Evolutionary conservation across 352 stramenopile species (phyloP).

Genomic region (Pythium scleroteichum): DNA sequence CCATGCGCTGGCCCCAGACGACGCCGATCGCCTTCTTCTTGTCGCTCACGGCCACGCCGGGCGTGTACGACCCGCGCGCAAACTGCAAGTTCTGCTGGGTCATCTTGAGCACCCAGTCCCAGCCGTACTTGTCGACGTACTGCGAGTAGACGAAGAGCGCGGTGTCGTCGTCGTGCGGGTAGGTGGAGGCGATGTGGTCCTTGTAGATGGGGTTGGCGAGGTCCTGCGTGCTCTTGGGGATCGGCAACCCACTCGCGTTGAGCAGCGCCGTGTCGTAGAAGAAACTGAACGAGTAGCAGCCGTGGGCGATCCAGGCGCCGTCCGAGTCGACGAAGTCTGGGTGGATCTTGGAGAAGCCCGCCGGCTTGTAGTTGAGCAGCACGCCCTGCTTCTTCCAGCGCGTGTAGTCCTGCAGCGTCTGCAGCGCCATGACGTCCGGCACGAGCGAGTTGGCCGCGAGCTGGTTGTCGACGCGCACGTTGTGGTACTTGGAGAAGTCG

Average conservation of each 20-base stretch:
- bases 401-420: constrained; percentile 59
- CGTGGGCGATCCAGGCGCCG: constrained; percentile 44
- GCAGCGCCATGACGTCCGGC: constrained; percentile 42
- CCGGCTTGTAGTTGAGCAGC: constrained; percentile 55
- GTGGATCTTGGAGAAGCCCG: constrained; percentile 55
- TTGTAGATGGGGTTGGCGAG: constrained; percentile 41
- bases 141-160: constrained; percentile 47
- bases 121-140: constrained; percentile 61
- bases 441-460: constrained; percentile 47
- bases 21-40: constrained; percentile 32
- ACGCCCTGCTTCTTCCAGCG: constrained; percentile 43
- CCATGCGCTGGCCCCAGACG: constrained; percentile 51
- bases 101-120: constrained; percentile 48
- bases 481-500: constrained; percentile 59
- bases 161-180: constrained; percentile 55
- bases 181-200: constrained; percentile 43
- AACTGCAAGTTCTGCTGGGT: constrained; percentile 42
- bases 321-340: constrained; percentile 36
- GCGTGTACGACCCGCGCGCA: constrained; percentile 27
- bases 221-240: constrained; percentile 28
- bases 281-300: constrained; percentile 46
- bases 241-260: constrained; percentile 9
- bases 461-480: constrained; percentile 66
- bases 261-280: constrained; percentile 35
- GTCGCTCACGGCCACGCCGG: not conserved